Evolutionary conservation across 306 rosid species (phyloP).

Genomic region (Rosa persica): DNA sequence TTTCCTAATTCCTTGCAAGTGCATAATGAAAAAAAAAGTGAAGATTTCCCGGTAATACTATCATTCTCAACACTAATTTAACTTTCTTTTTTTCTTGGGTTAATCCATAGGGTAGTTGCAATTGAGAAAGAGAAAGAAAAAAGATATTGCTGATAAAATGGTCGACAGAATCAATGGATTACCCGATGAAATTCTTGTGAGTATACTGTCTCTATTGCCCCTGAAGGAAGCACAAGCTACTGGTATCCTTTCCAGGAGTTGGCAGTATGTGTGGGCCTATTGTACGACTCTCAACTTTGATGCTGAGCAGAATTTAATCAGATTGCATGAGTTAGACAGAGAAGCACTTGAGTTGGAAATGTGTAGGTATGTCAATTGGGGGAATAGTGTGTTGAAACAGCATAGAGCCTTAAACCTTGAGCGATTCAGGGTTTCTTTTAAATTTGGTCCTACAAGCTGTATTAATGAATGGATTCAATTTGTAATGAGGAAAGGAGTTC

Average conservation of each 20-base stretch:
- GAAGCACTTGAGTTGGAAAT: too few relatives aligned
- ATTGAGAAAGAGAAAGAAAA: background rate
- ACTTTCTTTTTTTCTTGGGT: background rate
- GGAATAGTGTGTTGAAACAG: background rate
- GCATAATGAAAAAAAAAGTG: background rate
- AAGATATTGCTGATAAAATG: background rate
- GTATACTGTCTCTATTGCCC: background rate
- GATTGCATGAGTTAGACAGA: too few relatives aligned
- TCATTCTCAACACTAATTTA: too few relatives aligned
- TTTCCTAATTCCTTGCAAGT: too few relatives aligned
- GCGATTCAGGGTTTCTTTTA: background rate
- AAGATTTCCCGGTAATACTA: too few relatives aligned
- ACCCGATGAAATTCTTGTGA: background rate
- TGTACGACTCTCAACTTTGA: background rate
- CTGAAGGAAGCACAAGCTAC: background rate
- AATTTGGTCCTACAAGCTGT: background rate
- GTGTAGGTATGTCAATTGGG: background rate
- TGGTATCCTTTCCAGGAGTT: background rate
- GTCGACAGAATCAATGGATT: background rate
- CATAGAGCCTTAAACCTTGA: background rate
- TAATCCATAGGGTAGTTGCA: background rate
- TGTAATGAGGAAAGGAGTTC: background rate
- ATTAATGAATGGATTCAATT: conserved; percentile 6
- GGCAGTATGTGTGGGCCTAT: background rate
- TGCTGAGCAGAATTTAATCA: background rate